phyloP scores from a whole-genome alignment of 2,329 filamentous ascomycete genomes.

The Tolypocladium ovalisporum region DNA sequence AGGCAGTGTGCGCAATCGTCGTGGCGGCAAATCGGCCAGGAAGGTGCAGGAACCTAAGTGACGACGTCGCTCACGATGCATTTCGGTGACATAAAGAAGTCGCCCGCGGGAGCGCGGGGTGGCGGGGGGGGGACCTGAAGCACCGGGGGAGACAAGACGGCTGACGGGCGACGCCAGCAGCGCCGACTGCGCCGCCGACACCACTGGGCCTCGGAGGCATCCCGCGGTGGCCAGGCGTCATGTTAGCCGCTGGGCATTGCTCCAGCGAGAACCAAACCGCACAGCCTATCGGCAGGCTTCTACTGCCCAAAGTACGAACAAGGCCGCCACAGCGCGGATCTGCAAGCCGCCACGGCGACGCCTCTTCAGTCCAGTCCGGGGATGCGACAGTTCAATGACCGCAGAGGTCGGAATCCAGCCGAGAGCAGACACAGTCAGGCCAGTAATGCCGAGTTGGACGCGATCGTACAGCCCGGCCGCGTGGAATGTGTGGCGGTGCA shows the following conservation, averaged over 20 bases:
- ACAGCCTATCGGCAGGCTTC: neutral
- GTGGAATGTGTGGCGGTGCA: constrained; percentile 14
- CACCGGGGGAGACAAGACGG: neutral
- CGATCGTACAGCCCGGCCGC: constrained; percentile 3
- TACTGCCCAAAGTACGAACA: neutral
- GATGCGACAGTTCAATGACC: neutral
- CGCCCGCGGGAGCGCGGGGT: neutral
- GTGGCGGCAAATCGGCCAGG: neutral
- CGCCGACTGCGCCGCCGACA: neutral
- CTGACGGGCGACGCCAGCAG: neutral
- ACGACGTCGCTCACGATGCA: neutral
- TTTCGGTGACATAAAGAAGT: neutral
- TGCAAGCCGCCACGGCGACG: neutral
- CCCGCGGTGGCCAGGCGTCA: neutral
- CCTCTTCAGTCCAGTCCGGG: too few species aligned
- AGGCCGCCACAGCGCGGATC: neutral
- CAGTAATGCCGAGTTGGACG: too few species aligned
- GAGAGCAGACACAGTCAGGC: neutral
- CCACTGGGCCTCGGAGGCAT: neutral
- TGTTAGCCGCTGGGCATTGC: neutral
- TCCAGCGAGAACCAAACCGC: too few species aligned
- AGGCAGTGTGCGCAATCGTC: neutral
- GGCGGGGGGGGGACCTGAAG: neutral
- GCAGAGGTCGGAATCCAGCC: too few species aligned
- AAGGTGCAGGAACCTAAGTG: neutral